A percentile compares a stretch with the other conserved stretches of the same genome.
These are phyloP conservation scores for Curvularia eragrostidis DNA, from an alignment of 2,329 filamentous ascomycete species.

Conservation along the genomic window DNA sequence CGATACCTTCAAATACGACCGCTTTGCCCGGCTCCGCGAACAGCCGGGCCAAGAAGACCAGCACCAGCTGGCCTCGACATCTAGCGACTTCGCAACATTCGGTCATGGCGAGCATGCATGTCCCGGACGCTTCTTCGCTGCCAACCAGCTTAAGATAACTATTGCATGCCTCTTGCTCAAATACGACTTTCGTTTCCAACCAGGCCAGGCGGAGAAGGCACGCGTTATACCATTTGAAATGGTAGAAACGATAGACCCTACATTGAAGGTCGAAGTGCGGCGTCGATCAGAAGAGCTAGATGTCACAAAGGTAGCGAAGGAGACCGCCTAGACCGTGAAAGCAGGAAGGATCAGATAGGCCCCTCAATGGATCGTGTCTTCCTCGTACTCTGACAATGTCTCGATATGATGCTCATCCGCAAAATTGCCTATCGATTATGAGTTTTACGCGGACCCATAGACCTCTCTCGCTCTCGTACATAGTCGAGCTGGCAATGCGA, in stretches of 20 bases:
- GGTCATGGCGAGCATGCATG: constrained; percentile 5
- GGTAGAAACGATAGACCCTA: constrained; percentile 7
- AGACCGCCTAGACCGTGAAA: constrained; percentile 2
- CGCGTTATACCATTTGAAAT: constrained; percentile 5
- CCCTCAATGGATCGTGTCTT: constrained; percentile 4
- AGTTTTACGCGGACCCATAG: background rate
- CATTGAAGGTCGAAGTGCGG: constrained; percentile 4
- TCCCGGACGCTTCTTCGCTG: constrained; percentile 6
- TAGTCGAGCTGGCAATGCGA: constrained; percentile 1
- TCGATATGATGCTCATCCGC: constrained; percentile 3
- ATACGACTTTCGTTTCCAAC: constrained; percentile 7
- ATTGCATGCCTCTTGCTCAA: constrained; percentile 6
- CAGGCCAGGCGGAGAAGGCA: constrained; percentile 3
- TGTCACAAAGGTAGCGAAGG: constrained; percentile 5
- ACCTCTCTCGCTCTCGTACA: background rate
- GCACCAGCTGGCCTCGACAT: constrained; percentile 2
- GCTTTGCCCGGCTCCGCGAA: background rate
- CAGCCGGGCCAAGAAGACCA: constrained; percentile 1
- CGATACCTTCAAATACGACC: constrained; percentile 1
- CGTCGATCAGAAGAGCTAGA: constrained; percentile 7
- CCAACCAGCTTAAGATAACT: constrained; percentile 1
- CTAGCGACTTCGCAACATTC: constrained; percentile 1
- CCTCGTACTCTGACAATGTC: constrained; percentile 4
- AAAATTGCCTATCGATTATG: background rate
- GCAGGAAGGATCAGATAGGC: constrained; percentile 3